phyloP scores from a whole-genome alignment of 805 yeast species.

The Pichia occidentalis region DNA sequence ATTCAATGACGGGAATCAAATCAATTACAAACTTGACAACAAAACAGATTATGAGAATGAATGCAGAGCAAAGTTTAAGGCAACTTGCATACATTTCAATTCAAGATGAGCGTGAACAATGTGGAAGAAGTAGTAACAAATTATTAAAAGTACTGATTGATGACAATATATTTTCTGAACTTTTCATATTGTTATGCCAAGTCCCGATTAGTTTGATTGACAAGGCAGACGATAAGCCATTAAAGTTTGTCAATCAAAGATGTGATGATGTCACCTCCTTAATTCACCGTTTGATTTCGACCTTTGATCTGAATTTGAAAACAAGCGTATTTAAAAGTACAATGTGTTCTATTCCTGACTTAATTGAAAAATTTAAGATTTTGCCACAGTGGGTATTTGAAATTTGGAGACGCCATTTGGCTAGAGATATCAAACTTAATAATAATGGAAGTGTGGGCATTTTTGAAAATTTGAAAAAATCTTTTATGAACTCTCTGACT shows the following conservation, averaged over 20 bases:
- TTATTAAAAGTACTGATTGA: slow-evolving; percentile 42
- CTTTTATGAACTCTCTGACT: slow-evolving; percentile 16
- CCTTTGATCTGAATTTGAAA: slow-evolving; percentile 46
- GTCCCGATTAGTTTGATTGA: slow-evolving; percentile 36
- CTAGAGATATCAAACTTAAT: slow-evolving; percentile 20
- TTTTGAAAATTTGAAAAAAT: slow-evolving; percentile 12
- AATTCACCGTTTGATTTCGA: slow-evolving; percentile 56
- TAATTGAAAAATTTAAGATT: slow-evolving; percentile 39
- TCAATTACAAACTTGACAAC: slow-evolving; percentile 59
- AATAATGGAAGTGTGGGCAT: slow-evolving; percentile 15
- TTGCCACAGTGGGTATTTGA: slow-evolving; percentile 66
- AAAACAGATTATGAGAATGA: slow-evolving; percentile 57
- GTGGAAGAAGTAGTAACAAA: slow-evolving; percentile 40
- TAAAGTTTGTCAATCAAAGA: slow-evolving; percentile 65
- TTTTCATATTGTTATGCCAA: slow-evolving; percentile 58
- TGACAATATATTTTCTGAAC: slow-evolving; percentile 46
- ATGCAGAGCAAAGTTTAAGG: slow-evolving; percentile 56
- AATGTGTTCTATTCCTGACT: slow-evolving; percentile 36
- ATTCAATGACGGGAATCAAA: slow-evolving; percentile 75
- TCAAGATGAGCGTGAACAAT: slow-evolving; percentile 48
- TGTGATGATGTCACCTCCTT: slow-evolving; percentile 67
- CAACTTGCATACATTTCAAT: slow-evolving; percentile 51
- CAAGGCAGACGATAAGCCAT: slow-evolving; percentile 33
- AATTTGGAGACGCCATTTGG: slow-evolving; percentile 56
- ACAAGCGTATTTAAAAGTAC: slow-evolving; percentile 25